A percentile compares a stretch with the other conserved stretches of the same genome.
Evolutionary conservation across 1,139 yeast species (phyloP).

Genomic region (Debaryomyces sp.): DNA sequence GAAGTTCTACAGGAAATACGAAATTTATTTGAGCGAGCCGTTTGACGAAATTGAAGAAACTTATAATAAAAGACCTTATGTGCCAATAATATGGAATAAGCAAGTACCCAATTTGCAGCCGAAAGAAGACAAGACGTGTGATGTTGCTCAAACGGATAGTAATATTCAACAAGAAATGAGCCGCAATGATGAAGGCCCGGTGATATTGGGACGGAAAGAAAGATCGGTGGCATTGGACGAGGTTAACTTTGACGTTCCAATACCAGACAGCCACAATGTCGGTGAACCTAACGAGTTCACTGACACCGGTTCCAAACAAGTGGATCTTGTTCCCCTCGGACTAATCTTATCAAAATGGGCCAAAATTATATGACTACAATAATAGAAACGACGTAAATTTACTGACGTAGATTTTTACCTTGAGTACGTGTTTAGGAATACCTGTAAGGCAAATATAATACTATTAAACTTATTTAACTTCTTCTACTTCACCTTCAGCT

Average conservation of each 20-base stretch:
- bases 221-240: background rate
- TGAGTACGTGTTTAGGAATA: background rate
- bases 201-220: background rate
- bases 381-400: background rate
- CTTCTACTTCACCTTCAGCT: conserved; percentile 28
- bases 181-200: background rate
- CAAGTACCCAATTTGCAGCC: conserved; percentile 9
- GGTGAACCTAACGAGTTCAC: background rate
- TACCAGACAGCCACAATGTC: background rate
- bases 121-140: background rate
- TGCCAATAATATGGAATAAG: conserved; percentile 5
- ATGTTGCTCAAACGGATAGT: background rate
- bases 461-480: conserved; percentile 15
- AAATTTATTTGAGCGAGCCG: conserved; percentile 9
- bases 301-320: background rate
- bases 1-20: conserved; percentile 6
- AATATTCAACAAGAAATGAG: background rate
- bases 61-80: background rate
- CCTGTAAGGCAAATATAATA: background rate
- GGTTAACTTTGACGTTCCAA: background rate
- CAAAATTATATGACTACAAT: conserved; percentile 1
- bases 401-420: background rate
- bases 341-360: conserved; percentile 17
- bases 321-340: conserved; percentile 11
- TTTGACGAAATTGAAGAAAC: background rate